Evolutionary conservation across 352 stramenopile species (phyloP).

Genomic region (Pythium guiyangense): DNA sequence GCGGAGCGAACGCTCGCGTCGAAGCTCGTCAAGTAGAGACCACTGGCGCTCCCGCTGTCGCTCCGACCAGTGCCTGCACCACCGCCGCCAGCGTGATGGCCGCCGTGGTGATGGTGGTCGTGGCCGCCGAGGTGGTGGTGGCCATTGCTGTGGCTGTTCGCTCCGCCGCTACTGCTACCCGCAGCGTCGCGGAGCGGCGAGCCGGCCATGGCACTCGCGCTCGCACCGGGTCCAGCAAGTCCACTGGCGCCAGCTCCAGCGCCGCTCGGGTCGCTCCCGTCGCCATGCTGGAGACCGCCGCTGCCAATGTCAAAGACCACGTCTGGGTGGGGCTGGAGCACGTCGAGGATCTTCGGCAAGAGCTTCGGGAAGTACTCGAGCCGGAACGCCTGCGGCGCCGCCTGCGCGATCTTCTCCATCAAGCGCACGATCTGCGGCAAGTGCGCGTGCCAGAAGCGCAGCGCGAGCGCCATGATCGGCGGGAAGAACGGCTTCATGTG

Average conservation of each 20-base stretch:
- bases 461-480: slow-evolving; percentile 94
- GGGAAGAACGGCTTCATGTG: slow-evolving; percentile 96
- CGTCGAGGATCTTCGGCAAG: slow-evolving; percentile 84
- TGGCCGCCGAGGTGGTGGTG: slow-evolving; percentile 21
- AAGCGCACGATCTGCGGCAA: slow-evolving; percentile 94
- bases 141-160: slow-evolving; percentile 1
- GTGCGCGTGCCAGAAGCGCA: slow-evolving; percentile 96
- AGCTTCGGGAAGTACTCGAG: slow-evolving; percentile 85
- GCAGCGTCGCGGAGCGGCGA: slow-evolving; percentile 4
- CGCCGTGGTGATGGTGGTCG: slow-evolving; percentile 5
- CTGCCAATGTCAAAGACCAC: slow-evolving; percentile 39
- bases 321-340: slow-evolving; percentile 78
- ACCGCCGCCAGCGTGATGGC: not conserved
- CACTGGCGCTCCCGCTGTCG: not conserved
- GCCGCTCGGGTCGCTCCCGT: slow-evolving; percentile 16
- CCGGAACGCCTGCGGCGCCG: slow-evolving; percentile 73
- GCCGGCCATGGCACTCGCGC: not conserved
- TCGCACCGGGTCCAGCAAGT: slow-evolving; percentile 5
- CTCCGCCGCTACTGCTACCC: not conserved
- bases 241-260: slow-evolving; percentile 6
- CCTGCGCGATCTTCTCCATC: slow-evolving; percentile 88
- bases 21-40: not conserved
- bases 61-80: not conserved
- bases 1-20: not conserved
- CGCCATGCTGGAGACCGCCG: slow-evolving; percentile 23